These are phyloP conservation scores for Clonostachys rosea DNA, from an alignment of 2,329 filamentous ascomycete species.

Conservation along the genomic window DNA sequence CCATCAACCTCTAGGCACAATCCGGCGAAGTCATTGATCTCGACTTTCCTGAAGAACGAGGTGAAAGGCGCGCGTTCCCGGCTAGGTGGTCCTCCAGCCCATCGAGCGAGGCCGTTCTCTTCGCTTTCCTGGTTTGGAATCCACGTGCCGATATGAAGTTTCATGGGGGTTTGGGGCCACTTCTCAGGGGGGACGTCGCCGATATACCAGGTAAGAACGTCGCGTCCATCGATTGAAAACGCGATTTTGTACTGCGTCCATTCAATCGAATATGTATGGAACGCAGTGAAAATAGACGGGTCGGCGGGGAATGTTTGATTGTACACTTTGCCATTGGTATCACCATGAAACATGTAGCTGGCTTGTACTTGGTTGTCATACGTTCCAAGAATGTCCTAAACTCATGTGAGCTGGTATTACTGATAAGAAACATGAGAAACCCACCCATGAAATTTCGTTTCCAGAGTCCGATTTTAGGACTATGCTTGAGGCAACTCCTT, in stretches of 20 bases:
- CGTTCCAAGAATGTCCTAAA: constrained; percentile 18
- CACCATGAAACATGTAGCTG: constrained; percentile 75
- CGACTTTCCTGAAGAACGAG: constrained; percentile 15
- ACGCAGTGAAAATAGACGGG: constrained; percentile 27
- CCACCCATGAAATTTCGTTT: constrained; percentile 60
- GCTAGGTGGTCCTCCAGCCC: constrained; percentile 55
- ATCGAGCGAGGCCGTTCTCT: constrained; percentile 54
- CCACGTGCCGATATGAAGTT: constrained; percentile 58
- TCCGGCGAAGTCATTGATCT: constrained; percentile 20
- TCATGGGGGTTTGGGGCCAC: constrained; percentile 69
- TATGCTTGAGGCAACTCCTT: constrained; percentile 72
- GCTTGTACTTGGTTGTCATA: constrained; percentile 58
- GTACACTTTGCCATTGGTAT: constrained; percentile 45
- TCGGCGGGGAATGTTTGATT: constrained; percentile 41
- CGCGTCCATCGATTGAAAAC: constrained; percentile 53
- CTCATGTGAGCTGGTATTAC: background rate
- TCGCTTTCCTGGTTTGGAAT: constrained; percentile 41
- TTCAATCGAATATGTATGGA: constrained; percentile 64
- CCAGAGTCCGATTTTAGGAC: constrained; percentile 74
- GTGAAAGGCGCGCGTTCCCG: constrained; percentile 18
- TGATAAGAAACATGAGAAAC: background rate
- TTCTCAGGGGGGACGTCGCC: constrained; percentile 38
- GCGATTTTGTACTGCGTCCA: constrained; percentile 56
- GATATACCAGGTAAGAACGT: constrained; percentile 22
- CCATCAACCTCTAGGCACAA: constrained; percentile 12